Base-by-base conservation (phyloP, 352 stramenopile species). In the Globisporangium recalcitrans region DNA sequence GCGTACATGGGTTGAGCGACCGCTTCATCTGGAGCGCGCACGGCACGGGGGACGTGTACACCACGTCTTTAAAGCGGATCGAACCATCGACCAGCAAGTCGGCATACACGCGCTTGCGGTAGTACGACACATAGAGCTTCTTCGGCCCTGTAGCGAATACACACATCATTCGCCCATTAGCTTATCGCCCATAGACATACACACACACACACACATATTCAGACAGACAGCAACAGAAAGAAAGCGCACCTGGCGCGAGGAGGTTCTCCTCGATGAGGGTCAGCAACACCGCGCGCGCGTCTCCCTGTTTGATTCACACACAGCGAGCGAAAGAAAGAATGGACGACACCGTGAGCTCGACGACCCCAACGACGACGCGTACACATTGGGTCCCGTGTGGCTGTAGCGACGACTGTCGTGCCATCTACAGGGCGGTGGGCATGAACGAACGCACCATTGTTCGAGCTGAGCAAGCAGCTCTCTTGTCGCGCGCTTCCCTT, bases 51-150 rank as follows among this genome's bases (percentile, higher is more conserved):
- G 79, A 89, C 66, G 78, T 84, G 74, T 88, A 92, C n/a, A 90
- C 67, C 27, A 76, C 68, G 67, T 88, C 80, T 60, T 92, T 84
- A 62, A 88, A 92, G 59, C 74, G 77, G 71, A 92, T 90, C 24
- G 80, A 88, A 21, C 83, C 80, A 64, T 92, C 80, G 27, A 73
- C 62, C n/a, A 89, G 69, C 47, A 92, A 67, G 51, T 92, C 83
- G 1, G 83, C 83, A 70, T 87, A 90, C 54, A 89, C 75, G 58
- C 80, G 80, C 61, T 88, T 87, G 47, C 82, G 82, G 64, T 92
- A 92, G 70, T 92, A 92, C 36, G 78, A 90, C 68, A 92, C 77
- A 59, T 84, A 92, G 48, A 92, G 75, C 63, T 85, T 87, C 73
- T 88, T 88, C 54, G 67, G 48, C 10, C 82, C 79, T 87, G 49